A percentile compares a stretch with the other conserved stretches of the same genome.
Conservation (phyloP, 2,329 filamentous ascomycete species). For the Pseudogymnoascus sp. region DNA sequence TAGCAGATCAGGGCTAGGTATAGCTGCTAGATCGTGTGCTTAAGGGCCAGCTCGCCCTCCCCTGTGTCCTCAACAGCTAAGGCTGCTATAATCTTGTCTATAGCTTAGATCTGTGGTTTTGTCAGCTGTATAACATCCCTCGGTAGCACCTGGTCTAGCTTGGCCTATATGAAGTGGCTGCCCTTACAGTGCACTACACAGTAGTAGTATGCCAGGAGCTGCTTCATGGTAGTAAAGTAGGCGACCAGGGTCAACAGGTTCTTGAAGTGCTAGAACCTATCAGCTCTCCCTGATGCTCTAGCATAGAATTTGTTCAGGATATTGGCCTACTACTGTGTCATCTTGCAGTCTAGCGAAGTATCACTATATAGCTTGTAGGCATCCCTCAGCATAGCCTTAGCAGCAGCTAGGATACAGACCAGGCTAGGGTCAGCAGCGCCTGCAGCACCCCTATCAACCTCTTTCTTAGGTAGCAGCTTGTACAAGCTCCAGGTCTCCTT, state of each 20-base stretch:
- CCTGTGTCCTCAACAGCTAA: conserved; percentile 7
- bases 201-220: conserved; percentile 16
- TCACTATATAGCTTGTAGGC: conserved; percentile 14
- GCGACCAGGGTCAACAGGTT: conserved; percentile 12
- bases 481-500: conserved; percentile 14
- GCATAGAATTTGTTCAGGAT: conserved; percentile 15
- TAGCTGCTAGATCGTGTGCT: conserved; percentile 12
- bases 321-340: conserved; percentile 15
- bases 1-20: conserved; percentile 17
- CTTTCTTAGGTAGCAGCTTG: conserved; percentile 13
- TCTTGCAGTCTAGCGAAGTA: conserved; percentile 13
- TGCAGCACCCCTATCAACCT: conserved; percentile 2
- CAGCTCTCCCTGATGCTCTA: background rate
- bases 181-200: conserved; percentile 6
- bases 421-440: conserved; percentile 11
- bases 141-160: background rate
- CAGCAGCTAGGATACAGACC: conserved; percentile 11
- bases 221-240: conserved; percentile 15
- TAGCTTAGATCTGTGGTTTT: background rate
- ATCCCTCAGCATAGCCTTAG: conserved; percentile 13
- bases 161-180: background rate
- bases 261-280: conserved; percentile 13
- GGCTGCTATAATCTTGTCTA: conserved; percentile 11
- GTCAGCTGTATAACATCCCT: background rate
- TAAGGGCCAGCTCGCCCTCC: background rate